These are phyloP conservation scores for Chrysanthemum seticuspe DNA, from an alignment of 129 eudicot genomes.

Conservation along the genomic window DNA sequence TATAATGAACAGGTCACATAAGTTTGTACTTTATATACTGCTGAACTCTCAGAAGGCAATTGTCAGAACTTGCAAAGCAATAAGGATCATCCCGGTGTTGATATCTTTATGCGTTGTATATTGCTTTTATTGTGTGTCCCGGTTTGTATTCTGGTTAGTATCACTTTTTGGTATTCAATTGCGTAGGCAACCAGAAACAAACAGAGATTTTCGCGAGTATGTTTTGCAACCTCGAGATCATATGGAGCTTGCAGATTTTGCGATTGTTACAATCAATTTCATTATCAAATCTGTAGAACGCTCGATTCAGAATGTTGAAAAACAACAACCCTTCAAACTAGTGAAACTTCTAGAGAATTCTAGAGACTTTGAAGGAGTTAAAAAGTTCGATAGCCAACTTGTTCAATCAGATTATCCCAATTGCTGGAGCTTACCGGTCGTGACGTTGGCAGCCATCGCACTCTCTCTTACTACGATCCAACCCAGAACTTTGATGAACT, in stretches of 20 bases:
- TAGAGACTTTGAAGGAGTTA: not conserved
- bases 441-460: not conserved
- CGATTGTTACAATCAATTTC: too few relatives aligned
- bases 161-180: too few relatives aligned
- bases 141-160: not conserved
- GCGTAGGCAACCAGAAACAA: not conserved
- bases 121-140: too few relatives aligned
- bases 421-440: conserved; percentile 2
- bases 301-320: not conserved
- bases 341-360: not conserved
- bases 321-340: not conserved
- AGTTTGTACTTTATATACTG: not conserved
- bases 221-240: not conserved
- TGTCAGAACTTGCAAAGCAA: not conserved
- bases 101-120: too few relatives aligned
- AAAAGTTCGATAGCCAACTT: not conserved
- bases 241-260: too few relatives aligned
- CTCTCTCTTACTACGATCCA: not conserved
- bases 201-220: not conserved
- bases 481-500: not conserved
- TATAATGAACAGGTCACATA: too few relatives aligned
- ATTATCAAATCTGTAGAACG: too few relatives aligned
- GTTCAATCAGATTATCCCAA: not conserved
- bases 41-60: not conserved
- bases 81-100: not conserved